Conservation (phyloP, 495 filamentous ascomycete species). For the Neurospora africana region DNA sequence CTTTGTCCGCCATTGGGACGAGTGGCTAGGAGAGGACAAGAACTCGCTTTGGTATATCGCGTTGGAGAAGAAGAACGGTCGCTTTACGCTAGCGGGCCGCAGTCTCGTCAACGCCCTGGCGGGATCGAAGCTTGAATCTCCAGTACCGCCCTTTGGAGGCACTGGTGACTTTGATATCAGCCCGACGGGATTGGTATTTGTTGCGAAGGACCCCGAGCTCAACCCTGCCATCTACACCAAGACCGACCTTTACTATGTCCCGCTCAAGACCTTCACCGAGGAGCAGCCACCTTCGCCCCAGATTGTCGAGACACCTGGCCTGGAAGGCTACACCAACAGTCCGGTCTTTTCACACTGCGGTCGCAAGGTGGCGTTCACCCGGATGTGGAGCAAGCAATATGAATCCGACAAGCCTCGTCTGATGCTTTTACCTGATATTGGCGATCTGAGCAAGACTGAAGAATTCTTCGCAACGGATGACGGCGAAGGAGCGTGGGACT, state of each 20-base stretch:
- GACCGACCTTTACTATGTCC: constrained; percentile 62
- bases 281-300: constrained; percentile 33
- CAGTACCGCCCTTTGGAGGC: constrained; percentile 47
- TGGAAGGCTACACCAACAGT: constrained; percentile 62
- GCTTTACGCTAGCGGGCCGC: constrained; percentile 28
- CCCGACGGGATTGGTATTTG: constrained; percentile 57
- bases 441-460: constrained; percentile 48
- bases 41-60: constrained; percentile 65
- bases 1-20: constrained; percentile 72
- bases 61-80: constrained; percentile 39
- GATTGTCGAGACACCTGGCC: constrained; percentile 35
- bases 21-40: constrained; percentile 55
- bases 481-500: constrained; percentile 56
- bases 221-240: constrained; percentile 75
- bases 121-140: constrained; percentile 46
- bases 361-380: constrained; percentile 63
- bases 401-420: constrained; percentile 82
- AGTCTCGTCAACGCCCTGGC: constrained; percentile 49
- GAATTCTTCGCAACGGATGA: constrained; percentile 54
- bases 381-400: constrained; percentile 72
- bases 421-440: constrained; percentile 50
- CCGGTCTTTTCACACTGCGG: constrained; percentile 72
- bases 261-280: constrained; percentile 50
- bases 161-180: constrained; percentile 48
- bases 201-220: constrained; percentile 71